A percentile compares a stretch with the other conserved stretches of the same genome.
Evolutionary conservation across 371 early-diverging fungal genomes (phyloP).

Genomic region (Rhizopus arrhizus): DNA sequence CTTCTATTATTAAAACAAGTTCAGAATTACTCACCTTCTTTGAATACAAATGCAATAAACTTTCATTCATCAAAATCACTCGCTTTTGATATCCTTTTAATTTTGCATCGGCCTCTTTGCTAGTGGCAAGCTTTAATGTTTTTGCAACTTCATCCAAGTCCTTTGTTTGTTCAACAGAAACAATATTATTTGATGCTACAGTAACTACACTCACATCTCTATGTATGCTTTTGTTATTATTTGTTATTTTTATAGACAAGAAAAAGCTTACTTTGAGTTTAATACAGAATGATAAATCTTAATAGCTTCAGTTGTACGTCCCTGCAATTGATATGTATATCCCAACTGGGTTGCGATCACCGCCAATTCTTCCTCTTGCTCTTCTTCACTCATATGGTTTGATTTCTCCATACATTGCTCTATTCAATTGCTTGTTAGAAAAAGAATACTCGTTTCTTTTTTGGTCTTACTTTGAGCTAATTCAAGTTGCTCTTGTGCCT

Average conservation of each 20-base stretch:
- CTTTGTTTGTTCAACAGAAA: conserved; percentile 55
- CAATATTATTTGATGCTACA: conserved; percentile 72
- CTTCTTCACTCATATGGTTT: conserved; percentile 55
- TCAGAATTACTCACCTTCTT: conserved; percentile 52
- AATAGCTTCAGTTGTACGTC: conserved; percentile 58
- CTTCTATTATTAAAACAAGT: not conserved
- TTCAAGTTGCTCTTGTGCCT: conserved; percentile 61
- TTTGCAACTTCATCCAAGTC: conserved; percentile 65
- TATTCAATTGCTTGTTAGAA: conserved; percentile 8
- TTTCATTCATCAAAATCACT: conserved; percentile 70
- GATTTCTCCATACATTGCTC: conserved; percentile 45
- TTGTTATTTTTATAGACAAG: not conserved
- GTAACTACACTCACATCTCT: conserved; percentile 60
- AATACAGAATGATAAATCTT: conserved; percentile 67
- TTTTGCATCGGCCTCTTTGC: conserved; percentile 62
- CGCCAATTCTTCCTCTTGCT: conserved; percentile 72
- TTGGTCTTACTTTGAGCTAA: conserved; percentile 56
- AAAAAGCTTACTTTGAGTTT: conserved; percentile 54
- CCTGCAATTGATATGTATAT: conserved; percentile 71
- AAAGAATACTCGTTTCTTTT: not conserved
- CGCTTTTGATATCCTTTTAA: conserved; percentile 66
- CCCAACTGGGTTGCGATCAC: conserved; percentile 73
- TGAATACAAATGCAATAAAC: conserved; percentile 63
- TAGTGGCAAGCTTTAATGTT: conserved; percentile 59
- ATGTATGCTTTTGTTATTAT: conserved; percentile 1